Percentiles rank a stretch among this genome's conserved stretches.
Evolutionary conservation across 2,329 filamentous ascomycete genomes (phyloP).

Genomic region (Didymella pinodella): DNA sequence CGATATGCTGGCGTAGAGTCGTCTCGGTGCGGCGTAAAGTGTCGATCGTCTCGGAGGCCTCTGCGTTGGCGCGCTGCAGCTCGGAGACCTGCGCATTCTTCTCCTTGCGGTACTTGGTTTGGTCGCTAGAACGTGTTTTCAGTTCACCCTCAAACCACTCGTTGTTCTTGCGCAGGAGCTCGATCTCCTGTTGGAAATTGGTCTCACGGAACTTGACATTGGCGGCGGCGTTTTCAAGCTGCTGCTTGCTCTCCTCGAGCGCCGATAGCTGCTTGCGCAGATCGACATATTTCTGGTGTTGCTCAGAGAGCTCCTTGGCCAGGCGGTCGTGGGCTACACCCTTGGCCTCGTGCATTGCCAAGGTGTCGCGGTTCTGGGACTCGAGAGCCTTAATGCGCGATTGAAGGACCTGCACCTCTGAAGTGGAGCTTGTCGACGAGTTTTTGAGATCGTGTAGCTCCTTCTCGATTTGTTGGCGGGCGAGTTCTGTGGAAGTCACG

Average conservation of each 20-base stretch:
- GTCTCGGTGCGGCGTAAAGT: conserved; percentile 80
- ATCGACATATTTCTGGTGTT: conserved; percentile 87
- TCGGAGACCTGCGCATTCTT: conserved; percentile 90
- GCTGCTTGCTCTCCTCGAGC: conserved; percentile 84
- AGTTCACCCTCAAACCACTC: conserved; percentile 94
- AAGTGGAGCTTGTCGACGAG: conserved; percentile 74
- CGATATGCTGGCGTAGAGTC: conserved; percentile 79
- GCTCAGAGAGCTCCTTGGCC: conserved; percentile 82
- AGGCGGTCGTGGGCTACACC: conserved; percentile 85
- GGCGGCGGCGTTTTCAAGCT: conserved; percentile 78
- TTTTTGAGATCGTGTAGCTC: conserved; percentile 82
- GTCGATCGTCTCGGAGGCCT: conserved; percentile 78
- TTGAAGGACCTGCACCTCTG: conserved; percentile 77
- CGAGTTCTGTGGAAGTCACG: conserved; percentile 67
- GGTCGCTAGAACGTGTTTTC: conserved; percentile 86
- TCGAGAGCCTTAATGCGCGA: conserved; percentile 87
- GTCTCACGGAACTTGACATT: conserved; percentile 91
- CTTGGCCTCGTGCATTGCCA: conserved; percentile 89
- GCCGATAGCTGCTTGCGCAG: conserved; percentile 82
- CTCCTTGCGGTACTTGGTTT: conserved; percentile 90
- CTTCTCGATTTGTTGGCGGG: conserved; percentile 76
- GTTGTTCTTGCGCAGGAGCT: conserved; percentile 85
- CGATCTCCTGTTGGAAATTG: conserved; percentile 86
- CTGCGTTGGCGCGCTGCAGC: conserved; percentile 87
- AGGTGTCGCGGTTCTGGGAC: conserved; percentile 87